These are phyloP conservation scores for Pseudognaphalium luteoalbum DNA, from an alignment of 129 eudicot species.

Conservation along the genomic window DNA sequence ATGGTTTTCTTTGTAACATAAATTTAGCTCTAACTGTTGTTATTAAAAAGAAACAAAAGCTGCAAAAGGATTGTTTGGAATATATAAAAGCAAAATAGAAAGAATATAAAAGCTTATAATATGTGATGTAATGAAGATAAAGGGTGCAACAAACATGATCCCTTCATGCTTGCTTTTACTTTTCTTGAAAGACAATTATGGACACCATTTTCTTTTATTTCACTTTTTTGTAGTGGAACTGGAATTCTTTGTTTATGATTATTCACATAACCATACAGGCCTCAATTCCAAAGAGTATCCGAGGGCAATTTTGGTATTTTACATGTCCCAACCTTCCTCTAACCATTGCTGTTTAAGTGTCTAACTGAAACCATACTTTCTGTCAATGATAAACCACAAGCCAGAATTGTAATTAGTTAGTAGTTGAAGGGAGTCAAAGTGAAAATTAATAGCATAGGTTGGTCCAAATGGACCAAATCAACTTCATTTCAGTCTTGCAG, in stretches of 20 bases:
- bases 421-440: conserved; percentile 29
- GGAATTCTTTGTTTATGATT: conserved; percentile 33
- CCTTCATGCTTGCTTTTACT: conserved; percentile 29
- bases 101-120: conserved; percentile 21
- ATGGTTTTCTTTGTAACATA: not conserved
- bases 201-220: conserved; percentile 26
- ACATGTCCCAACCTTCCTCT: not conserved
- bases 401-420: conserved; percentile 9
- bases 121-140: conserved; percentile 42
- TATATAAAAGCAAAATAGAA: conserved; percentile 21
- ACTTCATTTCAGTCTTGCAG: not conserved
- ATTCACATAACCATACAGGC: conserved; percentile 21
- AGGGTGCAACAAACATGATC: conserved; percentile 41
- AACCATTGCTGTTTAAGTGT: conserved; percentile 1
- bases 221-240: conserved; percentile 39
- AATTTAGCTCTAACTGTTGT: not conserved
- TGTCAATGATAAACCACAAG: conserved; percentile 1
- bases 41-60: conserved; percentile 16
- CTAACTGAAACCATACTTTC: not conserved
- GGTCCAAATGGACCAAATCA: not conserved
- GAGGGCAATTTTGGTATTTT: conserved; percentile 26
- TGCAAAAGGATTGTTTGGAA: conserved; percentile 27
- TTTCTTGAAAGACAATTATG: conserved; percentile 36
- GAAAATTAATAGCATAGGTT: not conserved
- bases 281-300: conserved; percentile 22